Evolutionary conservation across 306 rosid genomes (phyloP).

Genomic region (Neltuma alba): DNA sequence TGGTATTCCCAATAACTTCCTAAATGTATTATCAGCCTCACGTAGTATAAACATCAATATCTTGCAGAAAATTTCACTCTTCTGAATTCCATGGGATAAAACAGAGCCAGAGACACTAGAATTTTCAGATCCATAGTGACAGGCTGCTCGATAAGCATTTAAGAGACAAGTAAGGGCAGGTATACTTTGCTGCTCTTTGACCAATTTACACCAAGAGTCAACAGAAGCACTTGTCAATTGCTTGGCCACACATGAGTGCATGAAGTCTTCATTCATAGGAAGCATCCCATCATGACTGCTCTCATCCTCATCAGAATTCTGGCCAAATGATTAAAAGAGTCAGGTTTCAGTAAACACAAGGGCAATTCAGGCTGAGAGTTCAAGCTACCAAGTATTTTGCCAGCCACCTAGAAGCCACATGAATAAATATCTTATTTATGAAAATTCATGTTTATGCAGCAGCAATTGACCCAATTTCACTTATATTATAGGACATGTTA

Average conservation of each 20-base stretch:
- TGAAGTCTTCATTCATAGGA: conserved; percentile 35
- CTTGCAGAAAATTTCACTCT: conserved; percentile 59
- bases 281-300: conserved; percentile 38
- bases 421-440: neutral
- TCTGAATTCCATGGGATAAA: conserved; percentile 50
- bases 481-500: too few species aligned
- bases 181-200: conserved; percentile 54
- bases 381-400: neutral
- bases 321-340: conserved; percentile 22
- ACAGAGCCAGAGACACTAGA: conserved; percentile 38
- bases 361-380: conserved; percentile 19
- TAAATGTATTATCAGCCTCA: conserved; percentile 75
- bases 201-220: conserved; percentile 63
- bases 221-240: conserved; percentile 51
- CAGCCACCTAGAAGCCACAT: conserved; percentile 1
- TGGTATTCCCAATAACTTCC: conserved; percentile 62
- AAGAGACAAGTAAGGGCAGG: conserved; percentile 69
- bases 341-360: conserved; percentile 18
- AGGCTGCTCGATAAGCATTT: conserved; percentile 77
- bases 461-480: neutral
- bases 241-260: conserved; percentile 39
- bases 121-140: conserved; percentile 64
- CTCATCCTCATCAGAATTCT: conserved; percentile 74
- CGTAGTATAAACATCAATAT: conserved; percentile 64
- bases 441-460: neutral